Evolutionary conservation across 768 basidiomycete species (phyloP), one percentile per base, ranked within the genome.

Genomic region (Hypsizygus marmoreus): DNA sequence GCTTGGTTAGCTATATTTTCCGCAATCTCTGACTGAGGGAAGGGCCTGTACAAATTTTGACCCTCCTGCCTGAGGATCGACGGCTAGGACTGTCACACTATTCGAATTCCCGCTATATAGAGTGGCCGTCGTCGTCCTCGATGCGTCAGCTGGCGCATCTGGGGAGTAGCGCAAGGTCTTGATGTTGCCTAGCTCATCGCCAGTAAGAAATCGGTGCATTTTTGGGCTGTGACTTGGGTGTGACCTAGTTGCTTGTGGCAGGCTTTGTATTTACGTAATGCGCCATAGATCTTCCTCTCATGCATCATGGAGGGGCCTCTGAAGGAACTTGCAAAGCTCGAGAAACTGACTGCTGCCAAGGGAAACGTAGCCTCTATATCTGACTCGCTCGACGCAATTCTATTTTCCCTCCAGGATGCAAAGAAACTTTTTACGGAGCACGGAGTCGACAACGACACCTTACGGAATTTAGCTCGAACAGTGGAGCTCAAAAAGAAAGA

Each of bases 401-500:
- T 91, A 12, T 62, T 72, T 13, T 71, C 78, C 10, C 66, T 93
- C 35, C 68, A 76, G 17, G 73, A 78, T 32, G 75, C 79, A 32
- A 86, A 76, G 67, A 72, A 74, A 38, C 67, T 71, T 10, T 60
- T 85, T 45, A 69, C 77, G 33, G 68, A 71, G 0, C 77, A 79
- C 28, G 67, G 70, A 32, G 67, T 73, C 19, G 69, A 77, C 12
- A 72, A 78, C 49, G 76, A 77, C 13, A 71, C 74, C 11, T 65
- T 86, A 10, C 67, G 63, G 24, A 60, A 73, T 6, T 68, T 91
- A 8, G 69, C 76, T 13, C 78, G 77, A 59, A 72, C 74, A 2
- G 76, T 91, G 2, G 88, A 90, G 38, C 63, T 71, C 0, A 81
- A 68, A 65, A 93, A 89, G 82, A 92, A 85, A 62, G 90, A 91